Evolutionary conservation across 441 rosid species (phyloP).

Genomic region (Populus trichocarpa): DNA sequence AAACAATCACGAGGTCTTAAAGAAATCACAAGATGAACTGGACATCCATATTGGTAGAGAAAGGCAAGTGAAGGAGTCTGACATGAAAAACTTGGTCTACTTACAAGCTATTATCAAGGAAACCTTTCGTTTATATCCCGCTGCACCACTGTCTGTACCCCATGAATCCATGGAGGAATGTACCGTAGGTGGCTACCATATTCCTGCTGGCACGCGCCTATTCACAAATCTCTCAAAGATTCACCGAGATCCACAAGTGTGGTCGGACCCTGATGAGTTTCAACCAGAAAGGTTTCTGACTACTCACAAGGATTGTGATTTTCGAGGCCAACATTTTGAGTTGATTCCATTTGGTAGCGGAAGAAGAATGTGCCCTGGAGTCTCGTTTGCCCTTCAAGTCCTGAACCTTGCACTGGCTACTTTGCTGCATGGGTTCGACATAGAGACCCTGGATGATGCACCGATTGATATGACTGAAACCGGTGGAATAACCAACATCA

Average conservation of each 20-base stretch:
- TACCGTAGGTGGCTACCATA: slow-evolving; percentile 32
- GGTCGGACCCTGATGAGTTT: slow-evolving; percentile 37
- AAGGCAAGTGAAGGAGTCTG: slow-evolving; percentile 44
- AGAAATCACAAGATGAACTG: slow-evolving; percentile 47
- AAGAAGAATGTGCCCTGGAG: background rate
- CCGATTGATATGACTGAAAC: slow-evolving; percentile 35
- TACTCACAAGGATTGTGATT: slow-evolving; percentile 22
- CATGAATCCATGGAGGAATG: slow-evolving; percentile 47
- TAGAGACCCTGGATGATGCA: slow-evolving; percentile 12
- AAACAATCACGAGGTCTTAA: slow-evolving; percentile 31
- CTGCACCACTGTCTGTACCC: slow-evolving; percentile 36
- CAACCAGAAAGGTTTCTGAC: slow-evolving; percentile 40
- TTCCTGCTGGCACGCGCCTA: slow-evolving; percentile 40
- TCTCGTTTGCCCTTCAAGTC: background rate
- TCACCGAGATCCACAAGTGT: slow-evolving; percentile 39
- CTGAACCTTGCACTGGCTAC: background rate
- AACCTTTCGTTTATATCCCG: slow-evolving; percentile 45
- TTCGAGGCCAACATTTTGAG: slow-evolving; percentile 30
- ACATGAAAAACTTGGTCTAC: slow-evolving; percentile 36
- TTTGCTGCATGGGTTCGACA: slow-evolving; percentile 4
- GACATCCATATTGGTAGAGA: slow-evolving; percentile 46
- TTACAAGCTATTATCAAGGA: slow-evolving; percentile 58
- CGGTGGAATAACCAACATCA: slow-evolving; percentile 27
- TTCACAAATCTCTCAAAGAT: slow-evolving; percentile 41
- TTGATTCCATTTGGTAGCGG: slow-evolving; percentile 37